Percentiles rank a stretch among this genome's conserved stretches.
Conservation (phyloP, 345 rosid species). For the Linum lewisii region DNA sequence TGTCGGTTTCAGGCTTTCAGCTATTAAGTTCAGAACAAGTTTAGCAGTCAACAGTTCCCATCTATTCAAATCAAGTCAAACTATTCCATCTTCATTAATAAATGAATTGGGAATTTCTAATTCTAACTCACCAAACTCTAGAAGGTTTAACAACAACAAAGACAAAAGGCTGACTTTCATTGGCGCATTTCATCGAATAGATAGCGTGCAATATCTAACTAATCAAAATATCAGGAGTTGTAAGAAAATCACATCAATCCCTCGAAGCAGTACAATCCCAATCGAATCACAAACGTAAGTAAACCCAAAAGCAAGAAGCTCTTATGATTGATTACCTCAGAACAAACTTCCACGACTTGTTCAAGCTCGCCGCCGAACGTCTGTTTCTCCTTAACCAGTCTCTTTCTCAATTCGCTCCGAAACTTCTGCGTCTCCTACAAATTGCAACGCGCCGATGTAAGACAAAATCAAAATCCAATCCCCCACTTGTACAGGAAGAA, state of each 20-base stretch:
- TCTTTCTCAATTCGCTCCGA: slow-evolving; percentile 29
- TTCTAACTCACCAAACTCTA: neutral
- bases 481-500: neutral
- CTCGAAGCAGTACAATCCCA: neutral
- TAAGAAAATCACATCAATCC: too few species aligned
- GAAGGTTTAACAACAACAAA: too few species aligned
- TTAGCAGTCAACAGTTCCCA: too few species aligned
- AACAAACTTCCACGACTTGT: slow-evolving; percentile 25
- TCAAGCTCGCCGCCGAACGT: slow-evolving; percentile 32
- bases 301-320: neutral
- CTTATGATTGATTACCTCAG: slow-evolving; percentile 21
- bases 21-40: too few species aligned
- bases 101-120: neutral
- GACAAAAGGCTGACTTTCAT: neutral
- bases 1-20: too few species aligned
- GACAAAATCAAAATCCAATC: neutral
- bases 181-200: slow-evolving; percentile 17
- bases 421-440: slow-evolving; percentile 39
- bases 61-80: too few species aligned
- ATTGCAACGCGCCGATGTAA: neutral
- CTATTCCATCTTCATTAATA: too few species aligned
- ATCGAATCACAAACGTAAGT: neutral
- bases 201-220: neutral
- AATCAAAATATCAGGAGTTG: too few species aligned
- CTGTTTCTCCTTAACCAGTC: slow-evolving; percentile 28